Base-by-base conservation (phyloP, 176 grass and related monocot genomes). In the Microstegium vimineum region DNA sequence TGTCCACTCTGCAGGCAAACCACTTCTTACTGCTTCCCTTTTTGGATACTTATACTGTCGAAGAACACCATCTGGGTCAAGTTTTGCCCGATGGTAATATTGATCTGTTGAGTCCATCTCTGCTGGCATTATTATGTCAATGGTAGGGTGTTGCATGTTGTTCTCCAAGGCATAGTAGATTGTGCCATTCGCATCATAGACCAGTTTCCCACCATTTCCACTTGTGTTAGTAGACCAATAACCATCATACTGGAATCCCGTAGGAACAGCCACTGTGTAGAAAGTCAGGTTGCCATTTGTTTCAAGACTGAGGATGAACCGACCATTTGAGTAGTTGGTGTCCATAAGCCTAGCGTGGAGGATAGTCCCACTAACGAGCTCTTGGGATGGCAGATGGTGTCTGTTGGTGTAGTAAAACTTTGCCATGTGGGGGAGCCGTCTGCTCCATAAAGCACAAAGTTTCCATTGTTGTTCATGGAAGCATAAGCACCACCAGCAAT, bases 381-480 rank as follows among this genome's bases (percentile, higher is more conserved):
- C 67, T 70, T 70, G 67, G 67, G 67, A 70, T 70, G 67, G 67
- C 37, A 70, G 37, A 70, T 70, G 67, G 67, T 70, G 67, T 70
- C 67, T 42, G 67, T 40, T 70, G 67, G 67, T 70, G 67, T 42
- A 42, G 67, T 26, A 70, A 70, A 70, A 70, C 67, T 70, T 42
- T 70, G 67, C 67, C 67, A 70, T n/a, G 23, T 42, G 11, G 22
- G 36, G 22, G 36, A 25, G 10, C 67, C 37, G 23, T 70, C 67
- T 42, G 5, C 36, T 42, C 67, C 67, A 26, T 41, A 70, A 70
- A 70, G 3, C 5, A 70, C 36, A 70, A 70, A 70, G 67, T 70
- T 70, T 70, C 67, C 67, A 70, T 11, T 70, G 67, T 70, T 37
- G 6, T 26, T 70, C 67, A 70, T 70, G 37, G 36, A 70, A 38